Base-by-base conservation (phyloP, 2,329 filamentous ascomycete species). In the Fusarium heterosporum region DNA sequence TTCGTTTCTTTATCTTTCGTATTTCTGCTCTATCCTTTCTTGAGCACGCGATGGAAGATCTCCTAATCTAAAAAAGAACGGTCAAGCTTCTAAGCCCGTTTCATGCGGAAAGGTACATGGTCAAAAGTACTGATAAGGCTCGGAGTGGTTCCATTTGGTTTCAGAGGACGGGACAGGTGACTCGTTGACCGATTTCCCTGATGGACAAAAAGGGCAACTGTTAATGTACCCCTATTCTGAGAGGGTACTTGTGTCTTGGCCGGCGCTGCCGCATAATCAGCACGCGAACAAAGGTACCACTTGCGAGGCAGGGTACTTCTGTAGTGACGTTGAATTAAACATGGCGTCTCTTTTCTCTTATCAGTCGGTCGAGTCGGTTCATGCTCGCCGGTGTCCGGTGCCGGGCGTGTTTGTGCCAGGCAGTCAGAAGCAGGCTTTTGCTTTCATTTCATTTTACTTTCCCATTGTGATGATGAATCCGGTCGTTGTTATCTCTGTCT, bases 121-220 rank as follows among this genome's bases (percentile, higher is more conserved):
- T 16, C 13, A 30, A 29, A 72, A 56, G 70, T 72, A 69, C 70
- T 72, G 70, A 72, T 72, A 72, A 72, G 70, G 47, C 70, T 50
- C 67, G 67, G 68, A 61, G 58, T 58, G 61, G 51, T 55, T 65
- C 70, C 62, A 60, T 67, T 42, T 52, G 59, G 48, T 57, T 45
- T 61, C 61, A 56, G 34, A 42, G 14, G 51, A 53, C 56, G 34
- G 56, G 56, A 61, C 65, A 66, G 55, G 65, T 66, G 65, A 66
- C 65, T 61, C 41, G 49, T 48, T 66, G 65, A 66, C 65, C 48
- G 41, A 68, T 26, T 14, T 42, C 47, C 45, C 53, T 30, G 11
- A 60, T 40, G 41, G 55, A 69, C 55, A 61, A 55, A 64, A 69
- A 69, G 30, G 65, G 65, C 36, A 69, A 50, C 51, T 49, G 36